These are phyloP conservation scores for Sclerotinia nivalis DNA, from an alignment of 2,329 filamentous ascomycete genomes.

Conservation along the genomic window DNA sequence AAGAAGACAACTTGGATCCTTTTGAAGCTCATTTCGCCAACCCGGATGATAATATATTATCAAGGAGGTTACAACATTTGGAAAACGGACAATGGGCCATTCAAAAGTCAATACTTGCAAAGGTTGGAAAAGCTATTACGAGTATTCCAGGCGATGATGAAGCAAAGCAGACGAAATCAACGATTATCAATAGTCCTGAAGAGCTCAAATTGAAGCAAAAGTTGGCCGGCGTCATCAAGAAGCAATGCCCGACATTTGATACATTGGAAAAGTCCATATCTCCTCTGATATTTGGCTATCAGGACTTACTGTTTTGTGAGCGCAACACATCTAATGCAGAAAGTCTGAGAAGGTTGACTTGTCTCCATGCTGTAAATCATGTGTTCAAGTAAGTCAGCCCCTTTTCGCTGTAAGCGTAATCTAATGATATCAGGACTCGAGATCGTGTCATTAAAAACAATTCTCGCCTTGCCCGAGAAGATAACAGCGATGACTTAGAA, in stretches of 20 bases:
- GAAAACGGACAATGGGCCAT: conserved; percentile 54
- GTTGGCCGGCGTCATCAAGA: conserved; percentile 56
- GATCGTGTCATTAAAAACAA: conserved; percentile 94
- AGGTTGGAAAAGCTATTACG: conserved; percentile 51
- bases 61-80: conserved; percentile 53
- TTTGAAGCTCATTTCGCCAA: conserved; percentile 80
- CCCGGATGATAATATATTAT: conserved; percentile 62
- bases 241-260: conserved; percentile 59
- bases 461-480: conserved; percentile 68
- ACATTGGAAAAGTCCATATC: conserved; percentile 65
- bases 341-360: conserved; percentile 68
- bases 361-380: conserved; percentile 87
- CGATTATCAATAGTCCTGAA: conserved; percentile 42
- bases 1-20: conserved; percentile 62
- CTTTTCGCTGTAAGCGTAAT: neutral
- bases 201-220: conserved; percentile 69
- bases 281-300: conserved; percentile 76
- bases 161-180: conserved; percentile 32
- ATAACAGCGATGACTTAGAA: conserved; percentile 65
- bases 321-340: conserved; percentile 69
- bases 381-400: conserved; percentile 68
- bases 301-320: conserved; percentile 75
- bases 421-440: conserved; percentile 60
- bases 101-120: conserved; percentile 46
- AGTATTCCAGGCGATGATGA: conserved; percentile 49